Percentiles rank a stretch among this genome's conserved stretches.
Conservation (phyloP, 352 stramenopile species). For the Globisporangium orthogonon region DNA sequence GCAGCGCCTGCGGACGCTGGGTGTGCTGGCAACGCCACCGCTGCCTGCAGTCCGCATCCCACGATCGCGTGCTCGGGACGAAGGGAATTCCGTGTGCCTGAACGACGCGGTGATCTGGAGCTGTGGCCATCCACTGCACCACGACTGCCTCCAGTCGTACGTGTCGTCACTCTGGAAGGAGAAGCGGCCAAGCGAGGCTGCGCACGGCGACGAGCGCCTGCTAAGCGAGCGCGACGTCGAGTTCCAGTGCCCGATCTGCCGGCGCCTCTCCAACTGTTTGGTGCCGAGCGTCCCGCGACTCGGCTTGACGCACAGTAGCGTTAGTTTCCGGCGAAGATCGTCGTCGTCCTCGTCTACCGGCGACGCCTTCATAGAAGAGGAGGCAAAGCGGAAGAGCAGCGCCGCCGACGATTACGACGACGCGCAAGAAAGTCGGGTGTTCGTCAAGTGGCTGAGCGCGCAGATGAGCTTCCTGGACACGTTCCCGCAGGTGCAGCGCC, state of each 20-base stretch:
- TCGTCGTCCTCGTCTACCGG: too few relatives aligned
- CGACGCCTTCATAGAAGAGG: constrained; percentile 7
- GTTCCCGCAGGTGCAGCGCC: constrained; percentile 27
- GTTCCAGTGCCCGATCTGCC: constrained; percentile 75
- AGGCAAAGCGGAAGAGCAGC: constrained; percentile 21
- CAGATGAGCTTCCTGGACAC: constrained; percentile 51
- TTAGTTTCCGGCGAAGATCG: too few relatives aligned
- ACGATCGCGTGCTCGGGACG: constrained; percentile 1
- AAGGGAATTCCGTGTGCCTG: constrained; percentile 3
- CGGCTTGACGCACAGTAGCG: constrained; percentile 1
- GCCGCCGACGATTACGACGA: constrained; percentile 14
- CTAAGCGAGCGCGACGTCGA: constrained; percentile 63
- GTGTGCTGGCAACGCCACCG: not conserved
- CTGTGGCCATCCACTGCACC: constrained; percentile 68
- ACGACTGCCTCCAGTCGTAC: constrained; percentile 66
- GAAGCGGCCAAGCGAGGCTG: constrained; percentile 32
- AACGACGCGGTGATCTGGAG: constrained; percentile 53
- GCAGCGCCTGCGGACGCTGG: constrained; percentile 20
- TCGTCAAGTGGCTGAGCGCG: constrained; percentile 42
- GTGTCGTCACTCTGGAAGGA: constrained; percentile 63
- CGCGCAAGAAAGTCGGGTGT: constrained; percentile 20
- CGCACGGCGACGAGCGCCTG: constrained; percentile 49
- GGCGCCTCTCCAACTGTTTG: constrained; percentile 69
- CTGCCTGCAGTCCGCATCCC: constrained; percentile 5
- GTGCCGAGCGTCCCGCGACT: constrained; percentile 33